phyloP scores from a whole-genome alignment of 179 eudicot species.

The Corrigiola litoralis region DNA sequence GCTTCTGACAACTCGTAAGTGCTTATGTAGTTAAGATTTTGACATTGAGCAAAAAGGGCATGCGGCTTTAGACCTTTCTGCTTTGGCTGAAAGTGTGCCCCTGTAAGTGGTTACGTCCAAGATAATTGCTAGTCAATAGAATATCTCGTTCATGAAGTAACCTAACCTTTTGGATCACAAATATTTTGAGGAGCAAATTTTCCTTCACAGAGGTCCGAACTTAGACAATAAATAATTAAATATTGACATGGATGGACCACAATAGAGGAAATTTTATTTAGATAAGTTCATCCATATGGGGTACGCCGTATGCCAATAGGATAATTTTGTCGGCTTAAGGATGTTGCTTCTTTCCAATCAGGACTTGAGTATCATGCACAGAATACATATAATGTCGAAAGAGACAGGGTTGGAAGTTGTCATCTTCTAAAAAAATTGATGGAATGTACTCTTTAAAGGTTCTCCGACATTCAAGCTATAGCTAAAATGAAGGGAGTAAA shows the following conservation, averaged over 20 bases:
- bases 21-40: slow-evolving; percentile 9
- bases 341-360: slow-evolving; percentile 12
- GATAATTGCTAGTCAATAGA: slow-evolving; percentile 12
- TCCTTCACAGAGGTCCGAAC: not conserved
- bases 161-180: slow-evolving; percentile 16
- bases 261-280: not conserved
- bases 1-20: not conserved
- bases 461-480: not conserved
- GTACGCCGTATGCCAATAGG: slow-evolving; percentile 20
- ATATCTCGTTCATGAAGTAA: slow-evolving; percentile 7
- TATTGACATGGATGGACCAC: slow-evolving; percentile 22
- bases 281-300: slow-evolving; percentile 4
- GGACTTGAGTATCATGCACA: not conserved
- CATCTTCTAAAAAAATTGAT: not conserved
- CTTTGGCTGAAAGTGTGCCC: slow-evolving; percentile 27
- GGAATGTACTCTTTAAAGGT: not conserved
- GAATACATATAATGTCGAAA: not conserved
- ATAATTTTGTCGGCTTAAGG: slow-evolving; percentile 24
- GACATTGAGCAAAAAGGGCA: not conserved
- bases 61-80: slow-evolving; percentile 3
- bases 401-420: not conserved
- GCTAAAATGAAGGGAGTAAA: too few relatives aligned
- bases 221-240: not conserved
- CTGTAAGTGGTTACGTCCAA: slow-evolving; percentile 18
- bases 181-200: slow-evolving; percentile 5